phyloP scores from a whole-genome alignment of 306 rosid genomes.

The Prunus fruticosa region DNA sequence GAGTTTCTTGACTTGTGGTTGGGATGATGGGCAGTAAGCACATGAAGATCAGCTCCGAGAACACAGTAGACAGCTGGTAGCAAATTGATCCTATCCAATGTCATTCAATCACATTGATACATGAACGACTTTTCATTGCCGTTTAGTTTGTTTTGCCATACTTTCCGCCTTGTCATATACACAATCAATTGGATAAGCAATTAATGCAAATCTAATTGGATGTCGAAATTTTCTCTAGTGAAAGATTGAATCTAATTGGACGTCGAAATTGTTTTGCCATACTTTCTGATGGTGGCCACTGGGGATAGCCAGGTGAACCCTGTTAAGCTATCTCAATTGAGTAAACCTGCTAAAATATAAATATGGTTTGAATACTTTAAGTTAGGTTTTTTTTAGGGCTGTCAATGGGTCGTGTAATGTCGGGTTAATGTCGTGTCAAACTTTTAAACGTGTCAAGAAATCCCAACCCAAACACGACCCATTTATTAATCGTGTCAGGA shows the following conservation, averaged over 20 bases:
- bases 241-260: neutral
- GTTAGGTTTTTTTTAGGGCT: too few relatives aligned
- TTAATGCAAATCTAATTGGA: neutral
- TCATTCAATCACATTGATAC: neutral
- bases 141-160: neutral
- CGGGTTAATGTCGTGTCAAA: too few relatives aligned
- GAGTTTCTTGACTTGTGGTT: neutral
- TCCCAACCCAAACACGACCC: too few relatives aligned
- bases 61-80: constrained; percentile 20
- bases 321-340: too few relatives aligned
- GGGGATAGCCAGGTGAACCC: constrained; percentile 54
- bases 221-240: neutral
- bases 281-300: constrained; percentile 62
- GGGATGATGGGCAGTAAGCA: neutral
- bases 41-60: neutral
- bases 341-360: too few relatives aligned
- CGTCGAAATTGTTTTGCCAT: constrained; percentile 31
- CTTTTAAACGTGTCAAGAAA: too few relatives aligned
- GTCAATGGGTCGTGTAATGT: too few relatives aligned
- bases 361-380: too few relatives aligned
- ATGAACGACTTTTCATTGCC: neutral
- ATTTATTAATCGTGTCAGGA: too few relatives aligned
- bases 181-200: neutral
- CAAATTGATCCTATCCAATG: neutral
- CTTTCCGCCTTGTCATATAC: neutral